These are phyloP conservation scores for Penicillium pancosmium DNA, from an alignment of 495 filamentous ascomycete genomes.

Conservation along the genomic window DNA sequence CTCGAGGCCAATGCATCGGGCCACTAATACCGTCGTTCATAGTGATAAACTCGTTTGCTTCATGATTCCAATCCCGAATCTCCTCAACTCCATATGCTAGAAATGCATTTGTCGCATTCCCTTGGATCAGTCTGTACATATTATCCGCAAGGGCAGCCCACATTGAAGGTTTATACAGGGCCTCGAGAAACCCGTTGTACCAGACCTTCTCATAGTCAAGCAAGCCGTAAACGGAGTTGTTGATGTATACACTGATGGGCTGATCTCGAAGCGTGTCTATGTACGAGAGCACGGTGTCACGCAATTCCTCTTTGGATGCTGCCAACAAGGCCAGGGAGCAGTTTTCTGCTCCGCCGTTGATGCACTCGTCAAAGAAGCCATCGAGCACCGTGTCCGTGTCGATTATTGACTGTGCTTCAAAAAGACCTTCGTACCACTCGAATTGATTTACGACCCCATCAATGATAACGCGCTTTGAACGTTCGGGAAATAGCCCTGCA, in stretches of 20 bases:
- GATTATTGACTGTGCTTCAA: too few relatives aligned
- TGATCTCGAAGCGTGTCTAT: slow-evolving; percentile 30
- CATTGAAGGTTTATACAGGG: slow-evolving; percentile 37
- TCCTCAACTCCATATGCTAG: slow-evolving; percentile 29
- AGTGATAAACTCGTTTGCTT: slow-evolving; percentile 1
- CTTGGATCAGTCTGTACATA: slow-evolving; percentile 36
- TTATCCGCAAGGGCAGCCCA: slow-evolving; percentile 40
- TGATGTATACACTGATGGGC: slow-evolving; percentile 44
- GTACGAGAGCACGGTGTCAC: slow-evolving; percentile 25
- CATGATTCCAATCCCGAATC: slow-evolving; percentile 11
- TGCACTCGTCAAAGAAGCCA: slow-evolving; percentile 38
- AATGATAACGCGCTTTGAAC: slow-evolving; percentile 20
- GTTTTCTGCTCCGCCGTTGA: slow-evolving; percentile 32
- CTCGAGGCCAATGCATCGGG: slow-evolving; percentile 10
- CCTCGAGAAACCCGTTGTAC: slow-evolving; percentile 38
- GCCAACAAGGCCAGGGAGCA: slow-evolving; percentile 34
- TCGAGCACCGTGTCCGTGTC: too few relatives aligned
- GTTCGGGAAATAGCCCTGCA: slow-evolving; percentile 15
- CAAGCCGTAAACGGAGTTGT: slow-evolving; percentile 39
- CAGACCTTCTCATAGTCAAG: slow-evolving; percentile 38
- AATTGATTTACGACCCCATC: slow-evolving; percentile 21
- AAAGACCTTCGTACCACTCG: slow-evolving; percentile 34
- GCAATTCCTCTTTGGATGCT: slow-evolving; percentile 33
- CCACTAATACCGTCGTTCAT: slow-evolving; percentile 17
- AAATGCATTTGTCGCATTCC: slow-evolving; percentile 45